phyloP scores from a whole-genome alignment of 2,329 filamentous ascomycete species.

The Alternaria sp. region DNA sequence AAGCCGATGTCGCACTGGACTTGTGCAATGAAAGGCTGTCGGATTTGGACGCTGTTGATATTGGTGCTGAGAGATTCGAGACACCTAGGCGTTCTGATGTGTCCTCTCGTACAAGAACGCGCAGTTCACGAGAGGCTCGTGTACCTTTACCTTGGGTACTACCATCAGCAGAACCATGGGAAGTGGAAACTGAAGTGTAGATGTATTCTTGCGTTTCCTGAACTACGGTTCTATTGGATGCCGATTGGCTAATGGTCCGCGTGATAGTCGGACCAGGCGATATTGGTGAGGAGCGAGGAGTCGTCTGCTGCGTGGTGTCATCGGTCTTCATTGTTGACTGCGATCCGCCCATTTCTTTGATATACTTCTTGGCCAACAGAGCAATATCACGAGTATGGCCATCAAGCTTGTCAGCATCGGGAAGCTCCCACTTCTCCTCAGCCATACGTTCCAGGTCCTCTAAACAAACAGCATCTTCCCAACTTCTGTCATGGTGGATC shows the following conservation, averaged over 20 bases:
- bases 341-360: constrained; percentile 20
- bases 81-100: constrained; percentile 22
- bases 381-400: constrained; percentile 45
- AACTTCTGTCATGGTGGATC: constrained; percentile 78
- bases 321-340: constrained; percentile 29
- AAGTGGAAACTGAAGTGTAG: constrained; percentile 18
- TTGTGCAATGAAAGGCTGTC: too few species aligned
- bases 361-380: constrained; percentile 33
- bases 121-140: constrained; percentile 26
- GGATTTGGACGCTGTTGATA: background rate
- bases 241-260: background rate
- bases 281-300: constrained; percentile 22
- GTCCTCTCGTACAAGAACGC: constrained; percentile 33
- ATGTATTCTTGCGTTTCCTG: constrained; percentile 5
- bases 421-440: constrained; percentile 56
- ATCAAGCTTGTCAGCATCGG: constrained; percentile 35
- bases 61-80: background rate
- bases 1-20: background rate
- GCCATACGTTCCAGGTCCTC: constrained; percentile 75
- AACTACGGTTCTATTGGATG: background rate
- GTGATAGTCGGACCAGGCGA: constrained; percentile 9
- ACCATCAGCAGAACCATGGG: constrained; percentile 21
- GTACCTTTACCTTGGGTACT: constrained; percentile 36
- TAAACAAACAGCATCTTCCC: constrained; percentile 73
- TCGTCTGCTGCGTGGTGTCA: constrained; percentile 32